phyloP scores from a whole-genome alignment of 2,329 filamentous ascomycete genomes.

The Apiospora saccharicola region DNA sequence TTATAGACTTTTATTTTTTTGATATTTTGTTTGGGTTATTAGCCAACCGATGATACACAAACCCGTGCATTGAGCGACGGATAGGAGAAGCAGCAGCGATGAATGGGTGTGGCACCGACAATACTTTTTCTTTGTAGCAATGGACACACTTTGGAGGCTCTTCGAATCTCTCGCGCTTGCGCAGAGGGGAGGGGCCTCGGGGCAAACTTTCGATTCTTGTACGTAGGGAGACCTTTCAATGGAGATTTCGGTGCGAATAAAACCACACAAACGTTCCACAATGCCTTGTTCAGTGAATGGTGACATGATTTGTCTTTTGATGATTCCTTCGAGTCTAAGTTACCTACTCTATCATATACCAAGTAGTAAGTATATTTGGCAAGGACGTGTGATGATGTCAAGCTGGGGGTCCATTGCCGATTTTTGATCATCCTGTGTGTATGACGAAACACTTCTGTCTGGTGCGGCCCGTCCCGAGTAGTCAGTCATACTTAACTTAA shows the following conservation, averaged over 20 bases:
- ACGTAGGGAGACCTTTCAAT: conserved; percentile 20
- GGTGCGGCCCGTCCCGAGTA: not conserved
- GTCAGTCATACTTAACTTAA: not conserved
- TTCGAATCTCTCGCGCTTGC: not conserved
- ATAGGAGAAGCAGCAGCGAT: not conserved
- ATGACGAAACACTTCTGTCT: not conserved
- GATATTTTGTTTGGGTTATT: not conserved
- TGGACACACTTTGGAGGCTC: not conserved
- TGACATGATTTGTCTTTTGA: not conserved
- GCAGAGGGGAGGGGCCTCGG: conserved; percentile 9
- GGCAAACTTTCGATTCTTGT: conserved; percentile 14
- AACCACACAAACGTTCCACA: not conserved
- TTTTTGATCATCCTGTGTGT: not conserved
- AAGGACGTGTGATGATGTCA: not conserved
- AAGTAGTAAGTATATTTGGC: not conserved
- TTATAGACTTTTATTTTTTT: conserved; percentile 2
- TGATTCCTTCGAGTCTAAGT: not conserved
- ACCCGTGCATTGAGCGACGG: not conserved
- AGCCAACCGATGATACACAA: not conserved
- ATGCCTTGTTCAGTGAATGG: not conserved
- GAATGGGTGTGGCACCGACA: not conserved
- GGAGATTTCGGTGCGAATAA: conserved; percentile 16
- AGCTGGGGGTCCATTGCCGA: not conserved
- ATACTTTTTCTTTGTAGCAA: not conserved
- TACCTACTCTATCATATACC: not conserved